Conservation (phyloP, 1,139 yeast genomes). For the Debaryomyces coudertii region DNA sequence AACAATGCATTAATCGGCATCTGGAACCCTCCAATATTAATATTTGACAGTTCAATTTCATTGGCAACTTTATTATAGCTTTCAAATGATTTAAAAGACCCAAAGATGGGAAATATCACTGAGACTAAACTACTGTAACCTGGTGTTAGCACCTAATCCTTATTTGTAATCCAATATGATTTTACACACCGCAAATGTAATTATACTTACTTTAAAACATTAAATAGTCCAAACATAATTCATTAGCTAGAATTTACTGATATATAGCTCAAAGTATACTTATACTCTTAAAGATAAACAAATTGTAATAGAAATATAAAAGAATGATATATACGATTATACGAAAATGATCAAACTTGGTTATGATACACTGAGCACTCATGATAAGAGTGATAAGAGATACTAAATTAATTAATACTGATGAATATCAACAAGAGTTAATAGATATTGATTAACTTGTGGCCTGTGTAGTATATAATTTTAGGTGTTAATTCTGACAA, state of each 20-base stretch:
- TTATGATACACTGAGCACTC: constrained; percentile 4
- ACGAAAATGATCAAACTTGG: constrained; percentile 7
- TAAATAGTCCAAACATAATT: constrained; percentile 13
- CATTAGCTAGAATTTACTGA: not conserved
- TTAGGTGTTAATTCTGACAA: too few relatives aligned
- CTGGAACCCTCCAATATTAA: constrained; percentile 39
- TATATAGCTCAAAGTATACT: not conserved
- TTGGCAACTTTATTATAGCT: constrained; percentile 35
- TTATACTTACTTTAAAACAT: constrained; percentile 11
- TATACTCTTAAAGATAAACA: constrained; percentile 1
- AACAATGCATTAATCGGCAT: constrained; percentile 35
- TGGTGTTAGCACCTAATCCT: constrained; percentile 3
- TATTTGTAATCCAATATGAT: constrained; percentile 6
- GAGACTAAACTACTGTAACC: constrained; percentile 39
- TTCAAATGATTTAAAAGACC: constrained; percentile 56
- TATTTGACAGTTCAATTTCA: constrained; percentile 28
- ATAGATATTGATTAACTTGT: too few relatives aligned
- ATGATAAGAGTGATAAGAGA: constrained; percentile 1
- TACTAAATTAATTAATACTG: not conserved
- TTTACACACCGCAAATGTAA: not conserved
- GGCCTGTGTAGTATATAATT: too few relatives aligned
- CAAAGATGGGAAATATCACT: constrained; percentile 53
- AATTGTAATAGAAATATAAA: not conserved
- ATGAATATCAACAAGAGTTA: too few relatives aligned
- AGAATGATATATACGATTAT: constrained; percentile 8